Conservation (phyloP, 495 filamentous ascomycete species). For the Trichoderma asperelloides region DNA sequence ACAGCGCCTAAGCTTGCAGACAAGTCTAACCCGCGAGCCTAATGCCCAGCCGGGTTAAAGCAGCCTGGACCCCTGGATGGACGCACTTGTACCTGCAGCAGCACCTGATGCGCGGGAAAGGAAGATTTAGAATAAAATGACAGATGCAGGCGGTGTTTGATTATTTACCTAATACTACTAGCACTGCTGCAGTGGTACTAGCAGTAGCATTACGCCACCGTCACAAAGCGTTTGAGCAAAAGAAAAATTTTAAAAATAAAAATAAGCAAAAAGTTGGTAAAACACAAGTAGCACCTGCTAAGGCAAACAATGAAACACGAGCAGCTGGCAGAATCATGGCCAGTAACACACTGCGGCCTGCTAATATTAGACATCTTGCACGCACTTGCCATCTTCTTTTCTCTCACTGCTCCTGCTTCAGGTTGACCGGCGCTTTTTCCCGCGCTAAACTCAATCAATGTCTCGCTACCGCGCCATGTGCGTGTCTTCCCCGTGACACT, state of each 20-base stretch:
- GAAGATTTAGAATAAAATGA: background rate
- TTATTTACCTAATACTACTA: too few species aligned
- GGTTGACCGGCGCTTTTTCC: background rate
- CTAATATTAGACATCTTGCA: too few species aligned
- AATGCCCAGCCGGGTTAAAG: background rate
- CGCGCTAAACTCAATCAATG: background rate
- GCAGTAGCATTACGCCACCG: background rate
- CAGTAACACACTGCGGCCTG: too few species aligned
- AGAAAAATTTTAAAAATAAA: too few species aligned
- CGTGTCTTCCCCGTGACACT: background rate
- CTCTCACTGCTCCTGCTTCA: background rate
- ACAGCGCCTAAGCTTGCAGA: constrained; percentile 6
- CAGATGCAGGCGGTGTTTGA: background rate
- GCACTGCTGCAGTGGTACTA: too few species aligned
- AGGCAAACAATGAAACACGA: too few species aligned
- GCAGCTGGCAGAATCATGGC: too few species aligned
- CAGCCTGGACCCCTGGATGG: background rate
- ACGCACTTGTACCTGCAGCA: background rate
- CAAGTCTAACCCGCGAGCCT: constrained; percentile 6
- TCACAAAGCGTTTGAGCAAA: too few species aligned
- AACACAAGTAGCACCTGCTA: too few species aligned
- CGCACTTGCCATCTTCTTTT: background rate
- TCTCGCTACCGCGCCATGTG: background rate
- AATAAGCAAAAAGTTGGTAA: too few species aligned
- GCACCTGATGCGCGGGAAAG: background rate